Conservation (phyloP, 2,329 filamentous ascomycete genomes). For the Aureobasidium sp. region DNA sequence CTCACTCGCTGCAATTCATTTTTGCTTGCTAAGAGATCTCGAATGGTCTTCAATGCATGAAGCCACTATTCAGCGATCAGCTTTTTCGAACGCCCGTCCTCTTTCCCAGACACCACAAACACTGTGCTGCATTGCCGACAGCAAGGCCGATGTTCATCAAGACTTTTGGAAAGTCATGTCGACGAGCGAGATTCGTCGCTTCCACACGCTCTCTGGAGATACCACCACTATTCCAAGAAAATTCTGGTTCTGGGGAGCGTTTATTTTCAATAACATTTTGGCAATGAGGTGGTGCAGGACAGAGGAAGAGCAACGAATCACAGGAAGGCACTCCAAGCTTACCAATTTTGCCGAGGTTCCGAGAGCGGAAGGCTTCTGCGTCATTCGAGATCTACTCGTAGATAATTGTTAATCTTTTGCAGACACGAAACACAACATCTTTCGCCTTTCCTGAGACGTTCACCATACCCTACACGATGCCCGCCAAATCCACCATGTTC, state of each 20-base stretch:
- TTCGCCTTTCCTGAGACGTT: not conserved
- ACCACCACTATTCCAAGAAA: not conserved
- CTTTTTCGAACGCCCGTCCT: not conserved
- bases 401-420: conserved; percentile 4
- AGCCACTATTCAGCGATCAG: not conserved
- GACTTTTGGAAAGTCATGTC: not conserved
- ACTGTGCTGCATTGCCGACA: not conserved
- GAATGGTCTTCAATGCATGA: not conserved
- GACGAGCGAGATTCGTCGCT: not conserved
- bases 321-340: not conserved
- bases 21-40: not conserved
- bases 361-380: conserved; percentile 1
- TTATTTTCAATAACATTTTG: not conserved
- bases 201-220: not conserved
- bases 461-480: not conserved
- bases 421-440: not conserved
- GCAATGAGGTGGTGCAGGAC: not conserved
- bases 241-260: not conserved
- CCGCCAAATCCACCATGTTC: conserved; percentile 4
- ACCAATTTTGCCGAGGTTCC: conserved; percentile 10
- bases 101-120: not conserved
- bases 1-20: not conserved
- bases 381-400: not conserved
- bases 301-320: not conserved
- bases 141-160: not conserved